A percentile compares a stretch with the other conserved stretches of the same genome.
Conservation (phyloP, 148 eudicot genomes). For the Drosera capensis region DNA sequence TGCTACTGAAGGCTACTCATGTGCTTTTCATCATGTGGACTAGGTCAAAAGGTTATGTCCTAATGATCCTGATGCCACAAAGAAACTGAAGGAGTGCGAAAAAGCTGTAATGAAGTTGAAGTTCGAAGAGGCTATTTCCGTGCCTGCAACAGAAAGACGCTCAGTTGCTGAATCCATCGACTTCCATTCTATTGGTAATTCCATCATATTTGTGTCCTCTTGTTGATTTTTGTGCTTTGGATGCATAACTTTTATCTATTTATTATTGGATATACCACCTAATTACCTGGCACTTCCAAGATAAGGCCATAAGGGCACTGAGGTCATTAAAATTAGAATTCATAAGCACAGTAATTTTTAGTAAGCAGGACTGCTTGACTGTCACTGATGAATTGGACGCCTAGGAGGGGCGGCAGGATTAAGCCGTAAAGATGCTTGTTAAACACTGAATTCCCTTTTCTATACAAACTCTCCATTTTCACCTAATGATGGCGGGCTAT, state of each 20-base stretch:
- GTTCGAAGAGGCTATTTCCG: conserved; percentile 94
- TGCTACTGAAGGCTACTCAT: no score
- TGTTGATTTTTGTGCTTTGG: not conserved
- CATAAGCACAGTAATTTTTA: no score
- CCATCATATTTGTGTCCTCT: not conserved
- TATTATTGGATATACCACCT: not conserved
- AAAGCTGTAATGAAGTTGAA: conserved; percentile 93
- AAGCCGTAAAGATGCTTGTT: no score
- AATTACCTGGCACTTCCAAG: no score
- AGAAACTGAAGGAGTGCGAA: conserved; percentile 92
- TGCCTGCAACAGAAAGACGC: conserved; percentile 44
- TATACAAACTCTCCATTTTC: no score
- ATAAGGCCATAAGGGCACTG: no score
- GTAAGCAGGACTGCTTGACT: no score
- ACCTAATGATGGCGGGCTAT: no score
- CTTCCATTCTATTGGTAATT: conserved; percentile 64
- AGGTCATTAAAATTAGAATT: no score
- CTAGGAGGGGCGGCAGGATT: no score
- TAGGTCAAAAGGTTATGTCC: conserved; percentile 88
- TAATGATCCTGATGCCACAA: conserved; percentile 93
- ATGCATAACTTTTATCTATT: not conserved
- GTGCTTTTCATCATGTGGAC: conserved; percentile 2
- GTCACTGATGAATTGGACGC: no score
- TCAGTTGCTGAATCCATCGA: conserved; percentile 76
- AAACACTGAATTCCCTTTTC: no score